phyloP scores from a whole-genome alignment of 331 rosid genomes.

The Quercus tomentella region DNA sequence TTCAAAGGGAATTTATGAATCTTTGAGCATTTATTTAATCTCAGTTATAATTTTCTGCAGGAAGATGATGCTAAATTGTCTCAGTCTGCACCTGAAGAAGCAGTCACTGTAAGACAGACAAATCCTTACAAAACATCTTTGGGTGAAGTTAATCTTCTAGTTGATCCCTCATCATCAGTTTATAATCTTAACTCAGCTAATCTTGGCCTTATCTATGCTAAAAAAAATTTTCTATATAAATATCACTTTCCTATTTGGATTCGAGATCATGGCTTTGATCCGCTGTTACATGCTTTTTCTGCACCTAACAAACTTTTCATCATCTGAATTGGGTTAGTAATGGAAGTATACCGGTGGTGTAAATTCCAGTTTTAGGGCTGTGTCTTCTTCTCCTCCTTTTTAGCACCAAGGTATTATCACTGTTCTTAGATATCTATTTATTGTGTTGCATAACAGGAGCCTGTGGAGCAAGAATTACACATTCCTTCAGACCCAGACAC shows the following conservation, averaged over 20 bases:
- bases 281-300: background rate
- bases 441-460: slow-evolving; percentile 33
- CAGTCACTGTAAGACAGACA: slow-evolving; percentile 24
- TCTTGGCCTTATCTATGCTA: background rate
- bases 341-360: background rate
- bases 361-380: background rate
- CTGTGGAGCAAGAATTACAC: slow-evolving; percentile 40
- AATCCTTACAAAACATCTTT: slow-evolving; percentile 38
- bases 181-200: background rate
- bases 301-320: background rate
- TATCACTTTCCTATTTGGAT: background rate
- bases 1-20: background rate
- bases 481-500: slow-evolving; percentile 39
- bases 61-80: slow-evolving; percentile 29
- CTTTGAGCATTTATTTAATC: background rate
- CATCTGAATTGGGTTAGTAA: background rate
- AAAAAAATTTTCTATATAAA: background rate
- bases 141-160: slow-evolving; percentile 41
- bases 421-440: background rate
- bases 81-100: slow-evolving; percentile 22
- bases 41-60: slow-evolving; percentile 29
- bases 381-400: background rate
- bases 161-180: slow-evolving; percentile 1
- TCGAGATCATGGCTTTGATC: background rate
- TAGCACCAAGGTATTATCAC: background rate